phyloP scores from a whole-genome alignment of 2,329 filamentous ascomycete genomes.

The Hypocrella siamensis region DNA sequence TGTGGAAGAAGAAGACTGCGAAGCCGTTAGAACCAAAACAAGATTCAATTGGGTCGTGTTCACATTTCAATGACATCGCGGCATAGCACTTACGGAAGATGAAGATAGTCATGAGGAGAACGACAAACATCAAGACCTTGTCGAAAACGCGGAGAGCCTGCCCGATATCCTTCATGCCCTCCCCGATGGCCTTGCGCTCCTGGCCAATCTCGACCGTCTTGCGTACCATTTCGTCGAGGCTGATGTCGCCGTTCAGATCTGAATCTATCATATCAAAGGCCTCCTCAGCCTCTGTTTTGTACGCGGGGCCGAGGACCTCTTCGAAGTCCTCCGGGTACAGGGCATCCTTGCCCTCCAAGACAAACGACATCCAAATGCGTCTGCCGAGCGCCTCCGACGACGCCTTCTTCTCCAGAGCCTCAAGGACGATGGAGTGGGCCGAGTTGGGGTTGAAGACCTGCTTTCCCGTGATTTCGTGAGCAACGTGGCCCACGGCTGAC shows the following conservation, averaged over 20 bases:
- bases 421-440: slow-evolving; percentile 74
- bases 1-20: slow-evolving; percentile 71
- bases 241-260: slow-evolving; percentile 87
- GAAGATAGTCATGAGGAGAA: slow-evolving; percentile 66
- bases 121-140: slow-evolving; percentile 66
- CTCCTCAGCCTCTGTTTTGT: slow-evolving; percentile 68
- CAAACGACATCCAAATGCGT: slow-evolving; percentile 96
- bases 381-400: slow-evolving; percentile 86
- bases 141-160: slow-evolving; percentile 88
- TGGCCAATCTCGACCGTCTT: slow-evolving; percentile 72
- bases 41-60: background rate
- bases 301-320: slow-evolving; percentile 69
- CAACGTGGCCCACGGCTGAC: slow-evolving; percentile 81
- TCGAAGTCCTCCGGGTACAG: slow-evolving; percentile 68
- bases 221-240: slow-evolving; percentile 85
- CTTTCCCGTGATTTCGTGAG: slow-evolving; percentile 88
- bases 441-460: slow-evolving; percentile 88
- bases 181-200: slow-evolving; percentile 74
- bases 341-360: slow-evolving; percentile 72
- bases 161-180: slow-evolving; percentile 94
- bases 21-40: background rate
- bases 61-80: background rate
- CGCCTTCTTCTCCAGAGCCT: slow-evolving; percentile 70
- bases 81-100: slow-evolving; percentile 49
- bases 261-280: slow-evolving; percentile 68